Evolutionary conservation across 2,329 filamentous ascomycete species (phyloP).

Genomic region (Ceratocystis cubensis): DNA sequence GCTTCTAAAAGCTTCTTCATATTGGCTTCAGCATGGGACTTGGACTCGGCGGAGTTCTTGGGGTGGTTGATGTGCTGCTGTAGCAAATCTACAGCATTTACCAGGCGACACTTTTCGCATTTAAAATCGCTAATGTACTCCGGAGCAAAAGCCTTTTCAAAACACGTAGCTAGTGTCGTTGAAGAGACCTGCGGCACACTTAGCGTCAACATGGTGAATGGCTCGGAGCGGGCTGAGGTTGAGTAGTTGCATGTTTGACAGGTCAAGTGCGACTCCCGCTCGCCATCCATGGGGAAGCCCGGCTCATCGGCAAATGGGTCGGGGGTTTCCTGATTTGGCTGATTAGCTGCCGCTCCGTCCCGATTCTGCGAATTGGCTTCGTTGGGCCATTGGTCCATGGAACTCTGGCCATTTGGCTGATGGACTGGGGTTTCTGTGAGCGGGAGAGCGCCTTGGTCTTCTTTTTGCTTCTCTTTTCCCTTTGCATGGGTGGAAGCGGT

Average conservation of each 20-base stretch:
- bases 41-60: slow-evolving; percentile 35
- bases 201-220: slow-evolving; percentile 83
- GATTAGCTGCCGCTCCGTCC: background rate
- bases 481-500: too few species aligned
- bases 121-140: slow-evolving; percentile 96
- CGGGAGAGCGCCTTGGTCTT: too few species aligned
- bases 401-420: too few species aligned
- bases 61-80: slow-evolving; percentile 45
- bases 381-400: background rate
- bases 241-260: slow-evolving; percentile 83
- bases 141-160: slow-evolving; percentile 86
- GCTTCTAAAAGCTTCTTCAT: slow-evolving; percentile 55
- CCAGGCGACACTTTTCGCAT: slow-evolving; percentile 82
- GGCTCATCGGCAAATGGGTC: slow-evolving; percentile 36
- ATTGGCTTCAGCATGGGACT: slow-evolving; percentile 37
- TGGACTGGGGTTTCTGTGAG: background rate
- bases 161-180: slow-evolving; percentile 73
- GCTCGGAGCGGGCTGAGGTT: slow-evolving; percentile 68
- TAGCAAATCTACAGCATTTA: slow-evolving; percentile 59
- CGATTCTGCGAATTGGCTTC: slow-evolving; percentile 17
- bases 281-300: slow-evolving; percentile 84
- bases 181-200: slow-evolving; percentile 76
- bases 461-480: too few species aligned
- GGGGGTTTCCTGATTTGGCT: background rate
- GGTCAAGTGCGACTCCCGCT: slow-evolving; percentile 86